Conservation (phyloP, 2,329 filamentous ascomycete genomes). For the Blumeria hordei region DNA sequence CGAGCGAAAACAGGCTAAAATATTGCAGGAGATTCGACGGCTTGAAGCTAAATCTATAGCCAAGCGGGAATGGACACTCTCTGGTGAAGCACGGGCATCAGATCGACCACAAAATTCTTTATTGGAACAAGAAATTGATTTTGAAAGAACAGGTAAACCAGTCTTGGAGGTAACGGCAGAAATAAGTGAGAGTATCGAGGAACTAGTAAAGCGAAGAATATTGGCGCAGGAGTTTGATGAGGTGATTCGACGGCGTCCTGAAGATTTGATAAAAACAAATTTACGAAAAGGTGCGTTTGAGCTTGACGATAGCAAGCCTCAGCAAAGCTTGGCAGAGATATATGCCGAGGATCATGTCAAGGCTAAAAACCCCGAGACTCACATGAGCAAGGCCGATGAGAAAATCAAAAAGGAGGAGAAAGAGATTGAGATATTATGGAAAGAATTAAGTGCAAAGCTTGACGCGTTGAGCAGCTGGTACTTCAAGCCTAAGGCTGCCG, state of each 20-base stretch:
- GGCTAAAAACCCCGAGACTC: slow-evolving; percentile 49
- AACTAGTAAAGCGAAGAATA: slow-evolving; percentile 82
- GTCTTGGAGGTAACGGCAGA: slow-evolving; percentile 85
- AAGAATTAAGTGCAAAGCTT: slow-evolving; percentile 51
- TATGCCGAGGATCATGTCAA: slow-evolving; percentile 86
- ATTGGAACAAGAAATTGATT: slow-evolving; percentile 83
- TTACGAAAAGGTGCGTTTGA: slow-evolving; percentile 43
- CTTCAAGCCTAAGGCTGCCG: slow-evolving; percentile 73
- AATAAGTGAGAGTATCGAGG: slow-evolving; percentile 74
- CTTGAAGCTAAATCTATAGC: slow-evolving; percentile 75
- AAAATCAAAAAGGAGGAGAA: slow-evolving; percentile 60
- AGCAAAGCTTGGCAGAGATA: slow-evolving; percentile 68
- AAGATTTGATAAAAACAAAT: slow-evolving; percentile 34
- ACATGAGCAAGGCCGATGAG: slow-evolving; percentile 60
- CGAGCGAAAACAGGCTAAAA: slow-evolving; percentile 63
- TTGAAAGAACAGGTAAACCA: slow-evolving; percentile 84
- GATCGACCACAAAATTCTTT: slow-evolving; percentile 79
- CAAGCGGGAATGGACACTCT: slow-evolving; percentile 74
- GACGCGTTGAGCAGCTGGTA: slow-evolving; percentile 85
- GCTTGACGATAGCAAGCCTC: slow-evolving; percentile 68
- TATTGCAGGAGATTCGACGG: slow-evolving; percentile 73
- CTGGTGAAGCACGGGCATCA: slow-evolving; percentile 62
- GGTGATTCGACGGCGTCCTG: slow-evolving; percentile 58
- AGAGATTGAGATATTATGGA: slow-evolving; percentile 68
- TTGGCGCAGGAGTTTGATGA: slow-evolving; percentile 82